Conservation (phyloP, 441 rosid genomes). For the Pelargonium cotyledonis region DNA sequence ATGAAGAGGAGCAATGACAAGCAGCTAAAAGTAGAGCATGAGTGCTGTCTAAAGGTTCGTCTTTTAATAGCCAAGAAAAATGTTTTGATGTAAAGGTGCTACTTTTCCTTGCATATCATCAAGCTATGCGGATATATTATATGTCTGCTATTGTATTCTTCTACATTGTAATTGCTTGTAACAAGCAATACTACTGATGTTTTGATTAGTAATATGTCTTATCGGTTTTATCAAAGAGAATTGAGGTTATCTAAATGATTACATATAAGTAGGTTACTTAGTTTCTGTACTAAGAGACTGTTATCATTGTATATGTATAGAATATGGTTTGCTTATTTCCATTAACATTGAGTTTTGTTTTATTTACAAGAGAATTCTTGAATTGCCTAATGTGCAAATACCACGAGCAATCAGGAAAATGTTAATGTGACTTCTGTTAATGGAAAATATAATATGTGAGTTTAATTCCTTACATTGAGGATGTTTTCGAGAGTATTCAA, state of each 20-base stretch:
- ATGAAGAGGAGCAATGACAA: constrained; percentile 99
- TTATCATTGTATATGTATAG: too few relatives aligned
- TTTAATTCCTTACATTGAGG: too few relatives aligned
- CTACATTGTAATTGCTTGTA: neutral
- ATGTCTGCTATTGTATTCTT: neutral
- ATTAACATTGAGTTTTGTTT: too few relatives aligned
- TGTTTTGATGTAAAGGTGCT: constrained; percentile 10
- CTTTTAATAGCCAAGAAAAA: constrained; percentile 4
- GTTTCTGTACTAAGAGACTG: too few relatives aligned
- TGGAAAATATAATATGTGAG: neutral
- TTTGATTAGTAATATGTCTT: too few relatives aligned
- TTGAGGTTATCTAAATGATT: too few relatives aligned
- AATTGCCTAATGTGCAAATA: neutral
- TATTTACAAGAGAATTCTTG: too few relatives aligned
- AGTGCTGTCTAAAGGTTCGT: constrained; percentile 66
- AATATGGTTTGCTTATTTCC: too few relatives aligned
- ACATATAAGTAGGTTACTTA: too few relatives aligned
- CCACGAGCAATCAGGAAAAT: neutral
- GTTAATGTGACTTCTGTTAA: neutral
- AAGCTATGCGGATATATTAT: neutral
- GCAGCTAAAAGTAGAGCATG: constrained; percentile 77
- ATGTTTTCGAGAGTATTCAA: neutral
- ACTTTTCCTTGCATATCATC: constrained; percentile 8
- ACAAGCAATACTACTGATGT: too few relatives aligned
- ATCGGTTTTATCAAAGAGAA: too few relatives aligned